Evolutionary conservation across 75 land plant genomes (phyloP).

Genomic region (Selaginella tamariscina): DNA sequence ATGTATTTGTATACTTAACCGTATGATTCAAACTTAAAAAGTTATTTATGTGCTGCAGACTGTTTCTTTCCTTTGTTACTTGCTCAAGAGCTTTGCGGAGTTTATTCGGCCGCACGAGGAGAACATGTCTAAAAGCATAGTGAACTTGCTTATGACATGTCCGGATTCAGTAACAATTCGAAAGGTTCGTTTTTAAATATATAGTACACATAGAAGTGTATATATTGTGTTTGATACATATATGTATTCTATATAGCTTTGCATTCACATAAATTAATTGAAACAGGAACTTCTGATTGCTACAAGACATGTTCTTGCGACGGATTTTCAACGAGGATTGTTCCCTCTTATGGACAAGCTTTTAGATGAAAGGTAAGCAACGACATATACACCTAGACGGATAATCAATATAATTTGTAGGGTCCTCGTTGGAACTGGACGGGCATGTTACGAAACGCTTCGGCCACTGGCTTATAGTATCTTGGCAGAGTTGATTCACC

Average conservation of each 20-base stretch:
- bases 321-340: conserved; percentile 84
- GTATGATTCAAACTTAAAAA: not conserved
- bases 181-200: conserved; percentile 40
- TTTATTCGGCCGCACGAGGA: conserved; percentile 92
- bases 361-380: conserved; percentile 76
- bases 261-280: too few relatives aligned
- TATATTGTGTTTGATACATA: not conserved
- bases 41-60: conserved; percentile 45
- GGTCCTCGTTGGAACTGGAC: conserved; percentile 92
- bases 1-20: too few relatives aligned
- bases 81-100: conserved; percentile 80
- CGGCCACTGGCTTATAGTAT: conserved; percentile 96
- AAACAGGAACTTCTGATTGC: conserved; percentile 88
- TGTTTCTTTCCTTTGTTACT: conserved; percentile 86
- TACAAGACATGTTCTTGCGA: conserved; percentile 84
- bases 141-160: conserved; percentile 80
- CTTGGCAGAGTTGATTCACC: conserved; percentile 93
- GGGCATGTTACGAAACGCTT: conserved; percentile 87
- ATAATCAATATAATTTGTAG: conserved; percentile 26
- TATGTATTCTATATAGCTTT: not conserved
- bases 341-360: conserved; percentile 87
- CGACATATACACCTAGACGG: not conserved
- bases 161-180: conserved; percentile 92
- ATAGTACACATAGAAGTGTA: not conserved
- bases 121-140: conserved; percentile 93